Percentiles rank a stretch among this genome's conserved stretches.
These are phyloP conservation scores for Colletotrichum tanaceti DNA, from an alignment of 2,329 filamentous ascomycete species.

Conservation along the genomic window DNA sequence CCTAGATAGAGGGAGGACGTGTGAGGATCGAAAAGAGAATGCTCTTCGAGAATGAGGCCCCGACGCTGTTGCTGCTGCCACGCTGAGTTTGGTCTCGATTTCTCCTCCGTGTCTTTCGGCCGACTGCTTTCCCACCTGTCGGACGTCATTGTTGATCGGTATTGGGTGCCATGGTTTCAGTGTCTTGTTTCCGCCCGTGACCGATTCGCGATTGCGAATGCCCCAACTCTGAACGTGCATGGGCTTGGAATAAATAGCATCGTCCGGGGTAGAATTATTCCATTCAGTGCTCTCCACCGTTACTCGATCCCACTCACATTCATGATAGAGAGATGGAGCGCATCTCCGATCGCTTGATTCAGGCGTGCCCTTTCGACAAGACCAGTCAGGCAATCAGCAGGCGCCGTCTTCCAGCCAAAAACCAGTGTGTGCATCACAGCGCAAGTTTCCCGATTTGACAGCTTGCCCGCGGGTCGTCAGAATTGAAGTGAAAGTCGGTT, in stretches of 20 bases:
- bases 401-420: too few relatives aligned
- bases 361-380: neutral
- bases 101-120: neutral
- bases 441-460: neutral
- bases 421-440: neutral
- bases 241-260: neutral
- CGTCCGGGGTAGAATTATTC: neutral
- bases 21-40: neutral
- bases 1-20: too few relatives aligned
- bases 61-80: neutral
- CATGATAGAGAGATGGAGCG: neutral
- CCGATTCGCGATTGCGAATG: too few relatives aligned
- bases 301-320: neutral
- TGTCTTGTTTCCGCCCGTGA: neutral
- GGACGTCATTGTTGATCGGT: slow-evolving; percentile 24
- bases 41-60: neutral
- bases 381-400: too few relatives aligned
- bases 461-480: neutral
- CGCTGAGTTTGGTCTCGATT: neutral
- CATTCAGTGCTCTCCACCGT: neutral
- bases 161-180: neutral
- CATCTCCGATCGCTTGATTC: neutral
- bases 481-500: neutral
- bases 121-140: slow-evolving; percentile 21
- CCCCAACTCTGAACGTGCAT: neutral